Percentiles rank a stretch among this genome's conserved stretches.
These are phyloP conservation scores for Athelia sp. DNA, from an alignment of 1,284 basidiomycete genomes.

Conservation along the genomic window DNA sequence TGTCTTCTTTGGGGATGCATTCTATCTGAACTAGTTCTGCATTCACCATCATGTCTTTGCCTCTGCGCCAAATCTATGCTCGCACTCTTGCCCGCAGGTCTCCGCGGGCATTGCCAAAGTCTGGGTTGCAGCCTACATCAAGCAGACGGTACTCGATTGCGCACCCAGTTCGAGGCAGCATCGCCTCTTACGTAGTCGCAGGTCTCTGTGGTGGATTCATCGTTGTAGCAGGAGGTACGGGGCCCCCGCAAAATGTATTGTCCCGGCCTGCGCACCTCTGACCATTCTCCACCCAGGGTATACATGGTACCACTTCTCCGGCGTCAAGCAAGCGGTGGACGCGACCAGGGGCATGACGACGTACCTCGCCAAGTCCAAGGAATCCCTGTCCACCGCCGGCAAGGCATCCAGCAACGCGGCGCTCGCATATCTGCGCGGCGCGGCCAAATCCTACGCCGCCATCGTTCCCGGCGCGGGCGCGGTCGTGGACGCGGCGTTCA, in stretches of 20 bases:
- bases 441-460: slow-evolving; percentile 35
- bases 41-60: too few species aligned
- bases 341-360: slow-evolving; percentile 26
- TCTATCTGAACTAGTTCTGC: too few species aligned
- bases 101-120: too few species aligned
- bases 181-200: slow-evolving; percentile 1
- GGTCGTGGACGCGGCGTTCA: slow-evolving; percentile 39
- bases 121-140: not conserved
- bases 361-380: slow-evolving; percentile 29
- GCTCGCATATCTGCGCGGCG: slow-evolving; percentile 30
- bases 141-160: not conserved
- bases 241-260: not conserved
- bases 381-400: slow-evolving; percentile 24
- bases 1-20: too few species aligned
- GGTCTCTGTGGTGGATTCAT: not conserved
- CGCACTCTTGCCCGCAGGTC: too few species aligned
- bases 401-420: slow-evolving; percentile 30
- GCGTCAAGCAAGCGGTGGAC: slow-evolving; percentile 30
- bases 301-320: slow-evolving; percentile 35
- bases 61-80: too few species aligned
- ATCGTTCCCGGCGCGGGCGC: slow-evolving; percentile 35
- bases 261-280: not conserved
- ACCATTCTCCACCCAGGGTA: slow-evolving; percentile 21
- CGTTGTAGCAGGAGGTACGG: slow-evolving; percentile 1
- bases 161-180: not conserved